Conservation (phyloP, 495 filamentous ascomycete genomes). For the Hypoxylon cercidicola region DNA sequence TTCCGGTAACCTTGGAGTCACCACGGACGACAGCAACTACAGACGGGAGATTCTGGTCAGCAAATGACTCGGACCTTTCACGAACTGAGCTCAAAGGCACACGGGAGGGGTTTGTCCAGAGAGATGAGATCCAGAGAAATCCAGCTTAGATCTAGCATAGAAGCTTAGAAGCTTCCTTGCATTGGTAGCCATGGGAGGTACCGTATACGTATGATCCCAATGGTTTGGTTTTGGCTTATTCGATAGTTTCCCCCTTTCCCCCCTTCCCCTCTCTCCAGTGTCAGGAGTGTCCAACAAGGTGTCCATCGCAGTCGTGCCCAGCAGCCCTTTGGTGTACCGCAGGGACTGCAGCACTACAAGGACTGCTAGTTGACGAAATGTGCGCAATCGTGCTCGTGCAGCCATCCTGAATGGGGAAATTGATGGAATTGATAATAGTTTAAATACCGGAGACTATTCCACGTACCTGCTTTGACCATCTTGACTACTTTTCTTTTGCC, state of each 20-base stretch:
- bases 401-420: conserved; percentile 45
- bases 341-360: conserved; percentile 37
- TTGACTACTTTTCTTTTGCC: conserved; percentile 56
- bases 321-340: conserved; percentile 32
- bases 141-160: background rate
- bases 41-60: conserved; percentile 38
- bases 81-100: conserved; percentile 21
- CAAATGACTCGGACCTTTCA: conserved; percentile 34
- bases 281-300: conserved; percentile 46
- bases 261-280: no score
- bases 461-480: conserved; percentile 97
- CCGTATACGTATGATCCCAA: conserved; percentile 23
- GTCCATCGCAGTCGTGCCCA: conserved; percentile 24
- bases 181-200: conserved; percentile 5
- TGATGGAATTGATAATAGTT: conserved; percentile 39
- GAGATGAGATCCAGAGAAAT: conserved; percentile 20
- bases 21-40: conserved; percentile 95
- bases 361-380: conserved; percentile 41
- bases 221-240: conserved; percentile 22
- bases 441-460: conserved; percentile 34
- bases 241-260: conserved; percentile 7
- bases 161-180: conserved; percentile 13
- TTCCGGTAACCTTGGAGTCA: conserved; percentile 92
- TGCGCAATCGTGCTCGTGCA: conserved; percentile 53
- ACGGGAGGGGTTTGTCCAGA: conserved; percentile 29